These are phyloP conservation scores for Agroathelia rolfsii DNA, from an alignment of 1,284 basidiomycete genomes.

Conservation along the genomic window DNA sequence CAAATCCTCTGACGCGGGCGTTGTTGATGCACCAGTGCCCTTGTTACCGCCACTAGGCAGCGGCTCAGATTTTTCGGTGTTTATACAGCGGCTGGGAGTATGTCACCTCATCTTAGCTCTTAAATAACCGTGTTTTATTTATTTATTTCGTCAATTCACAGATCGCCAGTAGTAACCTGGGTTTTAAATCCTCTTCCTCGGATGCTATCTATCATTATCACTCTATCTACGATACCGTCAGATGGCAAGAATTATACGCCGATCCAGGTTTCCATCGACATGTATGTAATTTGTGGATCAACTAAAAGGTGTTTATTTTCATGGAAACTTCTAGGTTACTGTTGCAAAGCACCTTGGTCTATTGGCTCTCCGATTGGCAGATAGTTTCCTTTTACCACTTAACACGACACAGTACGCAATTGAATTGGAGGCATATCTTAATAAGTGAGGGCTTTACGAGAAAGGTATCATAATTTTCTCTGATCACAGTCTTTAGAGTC, in stretches of 20 bases:
- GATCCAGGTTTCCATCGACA: constrained; percentile 57
- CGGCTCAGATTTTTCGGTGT: constrained; percentile 63
- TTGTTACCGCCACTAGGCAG: constrained; percentile 33
- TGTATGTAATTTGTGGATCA: constrained; percentile 18
- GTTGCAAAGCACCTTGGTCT: constrained; percentile 49
- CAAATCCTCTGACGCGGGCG: no score
- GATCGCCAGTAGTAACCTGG: constrained; percentile 39
- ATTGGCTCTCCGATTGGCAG: constrained; percentile 39
- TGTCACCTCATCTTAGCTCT: constrained; percentile 2
- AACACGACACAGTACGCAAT: constrained; percentile 56
- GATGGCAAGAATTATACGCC: constrained; percentile 53
- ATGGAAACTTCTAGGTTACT: constrained; percentile 28
- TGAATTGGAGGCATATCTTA: constrained; percentile 53
- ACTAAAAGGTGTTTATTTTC: background rate
- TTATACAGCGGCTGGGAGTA: constrained; percentile 24
- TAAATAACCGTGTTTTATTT: constrained; percentile 2
- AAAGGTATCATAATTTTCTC: no score
- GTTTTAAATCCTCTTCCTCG: constrained; percentile 26
- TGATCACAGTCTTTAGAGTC: no score
- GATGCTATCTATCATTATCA: constrained; percentile 58
- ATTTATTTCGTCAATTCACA: constrained; percentile 26
- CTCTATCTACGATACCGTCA: constrained; percentile 54
- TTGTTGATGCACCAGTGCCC: constrained; percentile 19
- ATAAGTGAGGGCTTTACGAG: constrained; percentile 35
- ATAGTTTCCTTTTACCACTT: constrained; percentile 41